These are phyloP conservation scores for Fusarium humuli DNA, from an alignment of 2,329 filamentous ascomycete genomes.

Conservation along the genomic window DNA sequence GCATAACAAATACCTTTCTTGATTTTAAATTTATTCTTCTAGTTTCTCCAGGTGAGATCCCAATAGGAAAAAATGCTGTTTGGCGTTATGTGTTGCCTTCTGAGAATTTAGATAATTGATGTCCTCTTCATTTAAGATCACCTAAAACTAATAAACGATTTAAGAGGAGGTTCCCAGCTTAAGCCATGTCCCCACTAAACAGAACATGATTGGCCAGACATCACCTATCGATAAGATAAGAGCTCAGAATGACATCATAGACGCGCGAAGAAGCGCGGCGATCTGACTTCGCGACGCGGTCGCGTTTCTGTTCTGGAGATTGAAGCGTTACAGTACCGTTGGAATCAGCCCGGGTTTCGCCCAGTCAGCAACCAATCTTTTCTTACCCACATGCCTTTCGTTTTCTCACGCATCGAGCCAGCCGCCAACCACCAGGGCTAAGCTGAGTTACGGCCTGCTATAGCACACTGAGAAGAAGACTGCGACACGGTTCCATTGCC, in stretches of 20 bases:
- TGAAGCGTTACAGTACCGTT: not conserved
- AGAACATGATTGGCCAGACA: not conserved
- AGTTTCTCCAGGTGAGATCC: accelerated
- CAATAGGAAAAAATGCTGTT: not conserved
- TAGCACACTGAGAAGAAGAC: not conserved
- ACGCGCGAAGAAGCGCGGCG: not conserved
- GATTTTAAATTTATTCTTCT: accelerated
- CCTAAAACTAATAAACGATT: accelerated
- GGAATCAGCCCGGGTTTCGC: not conserved
- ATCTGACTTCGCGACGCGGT: not conserved
- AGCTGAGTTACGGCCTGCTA: not conserved
- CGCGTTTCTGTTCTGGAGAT: not conserved
- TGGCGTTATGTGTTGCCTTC: not conserved
- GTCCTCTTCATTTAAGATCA: not conserved
- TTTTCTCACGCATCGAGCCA: not conserved
- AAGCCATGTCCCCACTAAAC: accelerated
- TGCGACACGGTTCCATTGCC: not conserved
- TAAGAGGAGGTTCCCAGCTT: accelerated
- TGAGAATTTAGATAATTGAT: not conserved
- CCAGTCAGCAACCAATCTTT: not conserved
- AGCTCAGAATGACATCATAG: not conserved
- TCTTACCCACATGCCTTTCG: not conserved
- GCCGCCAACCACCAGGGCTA: not conserved
- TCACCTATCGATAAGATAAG: accelerated
- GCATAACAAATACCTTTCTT: not conserved